Base-by-base conservation (phyloP, 1,139 yeast genomes). In the Wickerhamomyces sp. region DNA sequence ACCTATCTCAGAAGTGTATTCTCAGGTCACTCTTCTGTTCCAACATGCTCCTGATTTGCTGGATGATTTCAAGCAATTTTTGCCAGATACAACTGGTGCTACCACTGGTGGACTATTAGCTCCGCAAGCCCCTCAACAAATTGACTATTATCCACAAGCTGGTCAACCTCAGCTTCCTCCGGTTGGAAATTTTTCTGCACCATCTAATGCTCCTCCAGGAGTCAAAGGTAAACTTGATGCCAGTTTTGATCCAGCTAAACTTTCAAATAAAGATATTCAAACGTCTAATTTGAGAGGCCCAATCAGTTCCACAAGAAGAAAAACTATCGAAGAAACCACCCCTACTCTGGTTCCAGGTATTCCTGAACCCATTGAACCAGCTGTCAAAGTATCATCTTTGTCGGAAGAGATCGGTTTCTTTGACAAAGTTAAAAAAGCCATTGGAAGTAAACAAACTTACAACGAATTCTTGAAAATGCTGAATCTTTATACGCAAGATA, bases 101-200 rank as follows among this genome's bases (percentile, higher is more conserved):
- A 30, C 42, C 6, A 17, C 34, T 14, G 36, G 38, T 21, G 41
- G 41, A 3, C 10, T 44, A 15, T 36, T 40, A 31, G 40, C 19
- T 34, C 51, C 46, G 37, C 64, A 45, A 37, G 61, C 49, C 38
- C 57, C 33, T 12, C 28, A 32, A 17, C 17, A 12, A 20, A 14
- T n/a, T 15, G 35, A 32, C 1, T 57, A 53, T 25, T 64, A 59
- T 31, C 59, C 55, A 15, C 60, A 49, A 34, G 55, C 50, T 15
- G 59, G 51, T 28, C 59, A 50, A 39, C 55, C 55, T 3, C 90
- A 87, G 51, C 70, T 92, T 44, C 98, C 98, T 15, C 97, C 98
- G 7, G 90, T 92, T 29, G 98, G 98, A 7, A 90, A 82, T 58
- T 92, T 92, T 61, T 95, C 94, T 27, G 95, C 96, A 10, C 90